Base-by-base conservation (phyloP, 768 basidiomycete species). In the Rhodosporidiobolus sp. region DNA sequence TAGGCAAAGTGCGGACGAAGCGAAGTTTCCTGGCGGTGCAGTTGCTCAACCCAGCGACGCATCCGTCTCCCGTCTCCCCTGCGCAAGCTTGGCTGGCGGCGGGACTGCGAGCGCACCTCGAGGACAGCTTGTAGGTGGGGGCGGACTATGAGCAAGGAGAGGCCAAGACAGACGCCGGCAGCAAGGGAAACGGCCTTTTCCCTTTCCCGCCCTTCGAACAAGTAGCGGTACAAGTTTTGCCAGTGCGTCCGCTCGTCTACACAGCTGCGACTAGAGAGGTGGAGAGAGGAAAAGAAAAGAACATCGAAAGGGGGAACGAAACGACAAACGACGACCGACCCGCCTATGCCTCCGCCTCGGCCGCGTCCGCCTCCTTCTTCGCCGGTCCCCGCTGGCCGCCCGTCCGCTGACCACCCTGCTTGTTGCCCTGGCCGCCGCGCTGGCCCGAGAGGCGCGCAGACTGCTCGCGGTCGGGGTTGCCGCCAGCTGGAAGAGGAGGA, bases 351-450 rank as follows among this genome's bases (percentile, higher is more conserved):
- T 59, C 57, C 35, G 34, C 57, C 19, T 22, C 57, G 24, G 57
- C 57, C 38, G 30, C 22, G n/a, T 32, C 12, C 48, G 50, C 48
- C 49, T 63, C 46, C 45, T 63, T 49, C 61, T 63, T 49, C 26
- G 28, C 32, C 61, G 46, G 48, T 52, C 48, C 50, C 26, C 61
- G 30, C 30, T 52, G 61, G 11, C 61, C 61, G 49, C 61, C 61
- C 74, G 50, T 67, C 55, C 46, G 48, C 43, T 28, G 48, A 50
- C 67, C 60, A 38, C 59, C 50, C 48, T 58, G 60, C 49, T 69
- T 52, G 59, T 75, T 63, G 55, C 76, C 79, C 52, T 65, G 56
- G 26, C 70, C 72, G 35, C 76, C 73, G 22, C 76, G 74, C 16
- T 69, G 69, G 38, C 77, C 61, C 32, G 75, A 71, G 20, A 73